Base-by-base conservation (phyloP, 805 yeast species). In the Lipomyces oligophaga region DNA sequence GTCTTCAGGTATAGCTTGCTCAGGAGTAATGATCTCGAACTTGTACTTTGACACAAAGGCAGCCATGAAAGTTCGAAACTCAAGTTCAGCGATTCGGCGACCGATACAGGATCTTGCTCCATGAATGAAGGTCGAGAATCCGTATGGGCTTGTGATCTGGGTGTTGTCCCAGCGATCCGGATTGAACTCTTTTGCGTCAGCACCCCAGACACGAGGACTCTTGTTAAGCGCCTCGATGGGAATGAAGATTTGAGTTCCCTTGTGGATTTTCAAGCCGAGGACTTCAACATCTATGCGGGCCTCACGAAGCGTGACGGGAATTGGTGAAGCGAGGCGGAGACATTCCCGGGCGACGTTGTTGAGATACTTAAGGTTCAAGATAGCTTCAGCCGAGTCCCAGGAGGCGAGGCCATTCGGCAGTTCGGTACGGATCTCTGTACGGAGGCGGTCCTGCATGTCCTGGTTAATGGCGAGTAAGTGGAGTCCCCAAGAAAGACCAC, bases 91-190 rank as follows among this genome's bases (percentile, higher is more conserved):
- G 24, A 52, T 20, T 15, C 43, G 37, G 13, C 46, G 31, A 16
- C 55, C 55, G 22, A 52, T 35, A 34, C 55, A 52, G 1, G 50
- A 24, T 15, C 55, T 34, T 4, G 53, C 44, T 16, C 55, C 55
- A n/a, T 47, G 49, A 16, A 43, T 25, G 34, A 52, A 52, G 3
- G 55, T 43, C 8, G 47, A 35, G 35, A n/a, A 37, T 3, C 52
- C 52, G 34, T 47, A 52, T 1, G 33, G 24, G 19, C 28, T 19
- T 15, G 34, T 34, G 10, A 28, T 34, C 5, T 37, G 34, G n/a
- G 43, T 43, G 24, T 25, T 30, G 21, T 43, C 49, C 55, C 55
- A 52, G 18, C 55, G 37, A 28, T 47, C 52, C 8, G 55, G 55
- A 16, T 41, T 35, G 37, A 52, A 52, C 18, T 36, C 41, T 16